Evolutionary conservation across 306 rosid species (phyloP), one percentile per base, ranked within the genome.

Genomic region (Prunus mongolica): DNA sequence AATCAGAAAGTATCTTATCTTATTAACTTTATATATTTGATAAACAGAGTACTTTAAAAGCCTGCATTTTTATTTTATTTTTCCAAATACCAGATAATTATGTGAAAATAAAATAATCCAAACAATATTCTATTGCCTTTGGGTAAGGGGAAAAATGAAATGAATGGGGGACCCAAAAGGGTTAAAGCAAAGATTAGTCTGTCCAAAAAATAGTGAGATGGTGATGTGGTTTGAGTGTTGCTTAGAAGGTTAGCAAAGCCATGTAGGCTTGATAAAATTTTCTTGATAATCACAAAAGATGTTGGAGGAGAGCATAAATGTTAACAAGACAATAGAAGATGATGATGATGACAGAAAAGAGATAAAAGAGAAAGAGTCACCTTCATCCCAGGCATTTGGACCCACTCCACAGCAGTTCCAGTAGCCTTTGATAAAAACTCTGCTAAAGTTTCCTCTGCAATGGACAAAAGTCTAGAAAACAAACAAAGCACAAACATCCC

Each of bases 311-410:
- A 76, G 46, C 61, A 28, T 45, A 51, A 12, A 73, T 22, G 75
- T 69, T 49, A 69, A 69, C 49, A 72, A 66, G 64, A 69, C 44
- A 66, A 51, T 4, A 65, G 65, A 67, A 5, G 50, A 74, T 18
- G 68, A 67, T 58, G 49, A 45, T 12, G 25, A 47, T 47, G 12
- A 13, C 15, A 11, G 52, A 47, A 11, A 13, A 11, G 62, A 38
- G 6, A 15, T 44, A 61, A 57, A 52, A 20, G 55, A 71, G 20
- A 79, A 8, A 60, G 24, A 70, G 71, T 58, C 61, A 95, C 99
- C 99, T 95, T 95, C 99, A 95, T 95, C 89, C 99, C 99, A 84
- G 99, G 99, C 97, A 95, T 82, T 89, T 95, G 99, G 97, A 95
- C 96, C 99, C 99, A 95, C 97, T 95, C 99, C 77, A 95, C 97